Base-by-base conservation (phyloP, 805 yeast species). In the Hanseniaspora lachancei region DNA sequence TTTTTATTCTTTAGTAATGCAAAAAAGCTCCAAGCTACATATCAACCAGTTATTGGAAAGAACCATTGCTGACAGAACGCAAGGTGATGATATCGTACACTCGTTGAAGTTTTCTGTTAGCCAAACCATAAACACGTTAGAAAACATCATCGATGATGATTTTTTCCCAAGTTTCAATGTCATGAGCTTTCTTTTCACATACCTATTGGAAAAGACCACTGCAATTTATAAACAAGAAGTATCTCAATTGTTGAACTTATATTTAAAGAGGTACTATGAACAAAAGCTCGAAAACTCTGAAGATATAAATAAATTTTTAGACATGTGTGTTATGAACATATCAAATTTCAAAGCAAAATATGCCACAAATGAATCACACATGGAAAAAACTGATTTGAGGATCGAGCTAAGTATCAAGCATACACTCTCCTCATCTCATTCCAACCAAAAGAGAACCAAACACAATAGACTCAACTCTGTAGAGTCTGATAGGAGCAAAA, bases 11-110 rank as follows among this genome's bases (percentile, higher is more conserved):
- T 29, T 29, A 29, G 13, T 29, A 4, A 29, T 41, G 35, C 18
- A 50, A 21, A 5, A 36, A 20, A 21, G 24, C 9, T 12, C 23
- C n/a, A 42, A 16, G 16, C n/a, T 23, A 23, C 34, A 24, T 23
- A 15, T 52, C 5, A 52, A 44, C n/a, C 36, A 43, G 9, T 44
- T 43, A 12, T 35, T 52, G 13, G 55, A 52, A 38, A 35, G 49
- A 38, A 35, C 29, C 10, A 44, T 44, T 16, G 27, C 44, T 35
- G 44, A 44, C 15, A 52, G 55, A 38, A 36, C 44, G 2, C 55
- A 52, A 43, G 55, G 55, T 24, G 55, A 52, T 44, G 55, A 52
- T 44, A 35, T 35, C 7, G n/a, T 38, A 4, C 44, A 52, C 27
- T 52, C 55, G 7, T 18, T 52, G 32, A 52, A 52, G 10, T 44